Evolutionary conservation across 768 basidiomycete species (phyloP).

Genomic region (Agrocybe pediades): DNA sequence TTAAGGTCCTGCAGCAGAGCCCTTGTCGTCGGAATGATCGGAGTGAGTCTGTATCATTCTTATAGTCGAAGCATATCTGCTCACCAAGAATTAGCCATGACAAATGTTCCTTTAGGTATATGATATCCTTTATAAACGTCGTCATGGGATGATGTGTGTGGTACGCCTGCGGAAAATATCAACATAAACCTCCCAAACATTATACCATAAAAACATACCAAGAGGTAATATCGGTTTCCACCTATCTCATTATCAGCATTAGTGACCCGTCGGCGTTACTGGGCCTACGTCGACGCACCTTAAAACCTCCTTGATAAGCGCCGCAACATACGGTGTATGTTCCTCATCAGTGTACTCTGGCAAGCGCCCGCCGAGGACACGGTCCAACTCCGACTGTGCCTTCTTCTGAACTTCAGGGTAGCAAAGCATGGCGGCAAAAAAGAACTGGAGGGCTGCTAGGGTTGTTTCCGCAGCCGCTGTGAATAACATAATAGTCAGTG

Average conservation of each 20-base stretch:
- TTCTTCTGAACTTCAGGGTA: constrained; percentile 38
- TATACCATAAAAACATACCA: constrained; percentile 16
- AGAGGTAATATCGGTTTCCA: constrained; percentile 33
- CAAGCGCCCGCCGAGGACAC: constrained; percentile 35
- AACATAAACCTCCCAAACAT: neutral
- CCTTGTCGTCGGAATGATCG: constrained; percentile 20
- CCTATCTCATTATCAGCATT: constrained; percentile 10
- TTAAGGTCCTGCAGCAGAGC: constrained; percentile 33
- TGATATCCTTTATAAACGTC: constrained; percentile 47
- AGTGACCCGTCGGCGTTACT: neutral
- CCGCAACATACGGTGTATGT: constrained; percentile 38
- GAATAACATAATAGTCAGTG: constrained; percentile 7
- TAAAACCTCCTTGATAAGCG: constrained; percentile 37
- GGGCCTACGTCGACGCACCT: constrained; percentile 14
- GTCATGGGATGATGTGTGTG: constrained; percentile 35
- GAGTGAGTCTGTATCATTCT: neutral
- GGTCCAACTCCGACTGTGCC: constrained; percentile 40
- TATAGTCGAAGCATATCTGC: neutral
- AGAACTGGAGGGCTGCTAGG: constrained; percentile 25
- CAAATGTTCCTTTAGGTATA: constrained; percentile 43
- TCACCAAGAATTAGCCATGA: constrained; percentile 37
- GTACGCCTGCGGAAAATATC: constrained; percentile 23
- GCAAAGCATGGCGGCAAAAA: constrained; percentile 40
- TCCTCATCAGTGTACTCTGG: constrained; percentile 38
- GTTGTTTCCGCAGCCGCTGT: constrained; percentile 30